A percentile compares a stretch with the other conserved stretches of the same genome.
Evolutionary conservation across 2,329 filamentous ascomycete species (phyloP).

Genomic region (Arthrobotrys conoides): DNA sequence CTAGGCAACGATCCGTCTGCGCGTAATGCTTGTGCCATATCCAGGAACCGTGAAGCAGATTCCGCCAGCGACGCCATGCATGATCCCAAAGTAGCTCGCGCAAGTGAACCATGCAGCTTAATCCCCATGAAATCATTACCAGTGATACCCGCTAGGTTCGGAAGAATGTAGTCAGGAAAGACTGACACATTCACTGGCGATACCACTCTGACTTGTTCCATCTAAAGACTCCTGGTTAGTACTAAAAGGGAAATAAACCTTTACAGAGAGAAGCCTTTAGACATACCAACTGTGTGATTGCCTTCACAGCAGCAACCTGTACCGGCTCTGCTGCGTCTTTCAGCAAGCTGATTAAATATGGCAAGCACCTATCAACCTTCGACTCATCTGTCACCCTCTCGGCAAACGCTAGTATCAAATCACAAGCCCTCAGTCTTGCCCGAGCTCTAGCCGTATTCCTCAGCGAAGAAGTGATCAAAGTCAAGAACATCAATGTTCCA

Average conservation of each 20-base stretch:
- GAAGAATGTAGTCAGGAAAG: conserved; percentile 78
- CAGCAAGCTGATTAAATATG: conserved; percentile 86
- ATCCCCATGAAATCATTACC: conserved; percentile 66
- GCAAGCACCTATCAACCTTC: conserved; percentile 91
- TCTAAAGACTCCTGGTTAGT: conserved; percentile 63
- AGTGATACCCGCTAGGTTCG: conserved; percentile 69
- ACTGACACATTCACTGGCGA: conserved; percentile 81
- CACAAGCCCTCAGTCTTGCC: conserved; percentile 89
- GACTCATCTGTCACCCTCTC: conserved; percentile 94
- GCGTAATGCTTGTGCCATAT: conserved; percentile 89
- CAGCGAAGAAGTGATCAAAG: conserved; percentile 87
- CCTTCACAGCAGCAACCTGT: conserved; percentile 85
- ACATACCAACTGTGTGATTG: conserved; percentile 82
- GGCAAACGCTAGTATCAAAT: conserved; percentile 90
- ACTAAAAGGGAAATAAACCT: conserved; percentile 7
- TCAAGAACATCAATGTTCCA: conserved; percentile 91
- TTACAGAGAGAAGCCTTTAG: background rate
- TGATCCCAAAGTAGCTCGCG: conserved; percentile 91
- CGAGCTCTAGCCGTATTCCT: conserved; percentile 89
- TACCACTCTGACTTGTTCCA: conserved; percentile 88
- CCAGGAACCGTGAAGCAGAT: conserved; percentile 86
- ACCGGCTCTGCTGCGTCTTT: conserved; percentile 87
- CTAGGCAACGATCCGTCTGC: conserved; percentile 85
- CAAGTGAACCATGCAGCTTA: conserved; percentile 70
- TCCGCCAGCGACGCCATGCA: conserved; percentile 90